Conservation (phyloP, 352 stramenopile genomes). For the Phytophthora chlamydospora region DNA sequence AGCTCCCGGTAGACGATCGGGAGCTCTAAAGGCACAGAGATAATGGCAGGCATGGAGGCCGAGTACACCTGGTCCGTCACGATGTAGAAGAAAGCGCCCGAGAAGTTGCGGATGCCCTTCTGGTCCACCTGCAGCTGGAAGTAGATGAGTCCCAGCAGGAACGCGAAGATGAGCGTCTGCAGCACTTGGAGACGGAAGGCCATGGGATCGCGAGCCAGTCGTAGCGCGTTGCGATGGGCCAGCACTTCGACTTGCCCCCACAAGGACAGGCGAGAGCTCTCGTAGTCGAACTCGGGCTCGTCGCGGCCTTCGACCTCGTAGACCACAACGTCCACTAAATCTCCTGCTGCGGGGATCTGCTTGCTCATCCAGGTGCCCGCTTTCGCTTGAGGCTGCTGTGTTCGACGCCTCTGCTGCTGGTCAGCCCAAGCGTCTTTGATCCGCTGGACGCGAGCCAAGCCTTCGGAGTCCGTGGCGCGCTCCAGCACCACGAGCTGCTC, state of each 20-base stretch:
- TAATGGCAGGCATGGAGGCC: slow-evolving; percentile 40
- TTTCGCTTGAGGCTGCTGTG: not conserved
- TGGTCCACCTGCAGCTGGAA: slow-evolving; percentile 47
- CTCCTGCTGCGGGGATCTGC: not conserved
- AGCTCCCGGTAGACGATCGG: slow-evolving; percentile 49
- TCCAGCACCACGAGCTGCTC: slow-evolving; percentile 52
- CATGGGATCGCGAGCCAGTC: slow-evolving; percentile 39
- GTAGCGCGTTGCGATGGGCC: slow-evolving; percentile 40
- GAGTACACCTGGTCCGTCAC: slow-evolving; percentile 49
- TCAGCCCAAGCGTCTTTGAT: slow-evolving; percentile 37
- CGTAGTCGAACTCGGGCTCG: slow-evolving; percentile 13
- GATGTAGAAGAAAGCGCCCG: slow-evolving; percentile 53
- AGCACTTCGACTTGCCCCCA: slow-evolving; percentile 44
- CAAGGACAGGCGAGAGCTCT: slow-evolving; percentile 18
- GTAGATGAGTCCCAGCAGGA: slow-evolving; percentile 52
- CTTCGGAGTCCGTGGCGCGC: slow-evolving; percentile 33
- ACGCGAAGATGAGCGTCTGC: slow-evolving; percentile 42
- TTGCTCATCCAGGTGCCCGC: slow-evolving; percentile 5
- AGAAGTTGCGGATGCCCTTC: slow-evolving; percentile 47
- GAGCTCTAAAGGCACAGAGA: slow-evolving; percentile 46
- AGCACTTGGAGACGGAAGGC: slow-evolving; percentile 33
- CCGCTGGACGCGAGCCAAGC: slow-evolving; percentile 33
- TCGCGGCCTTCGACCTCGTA: slow-evolving; percentile 30
- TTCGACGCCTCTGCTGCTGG: slow-evolving; percentile 12
- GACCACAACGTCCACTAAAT: slow-evolving; percentile 30